These are phyloP conservation scores for Kwoniella sp. DNA, from an alignment of 768 basidiomycete species.

Conservation along the genomic window DNA sequence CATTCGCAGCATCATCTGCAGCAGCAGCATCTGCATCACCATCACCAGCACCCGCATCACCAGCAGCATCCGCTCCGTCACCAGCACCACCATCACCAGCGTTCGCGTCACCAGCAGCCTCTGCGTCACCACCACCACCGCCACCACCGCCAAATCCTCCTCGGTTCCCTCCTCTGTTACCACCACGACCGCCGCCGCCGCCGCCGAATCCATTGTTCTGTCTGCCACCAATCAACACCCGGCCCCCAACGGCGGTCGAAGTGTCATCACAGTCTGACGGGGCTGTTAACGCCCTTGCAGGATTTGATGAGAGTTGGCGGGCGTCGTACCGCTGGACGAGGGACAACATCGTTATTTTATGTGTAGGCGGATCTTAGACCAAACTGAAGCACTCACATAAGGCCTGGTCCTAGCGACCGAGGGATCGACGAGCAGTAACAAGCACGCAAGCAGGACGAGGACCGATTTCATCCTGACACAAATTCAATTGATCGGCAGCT, in stretches of 20 bases:
- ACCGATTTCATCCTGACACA: slow-evolving; percentile 11
- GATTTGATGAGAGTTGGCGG: neutral
- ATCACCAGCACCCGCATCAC: slow-evolving; percentile 3
- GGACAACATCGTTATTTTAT: neutral
- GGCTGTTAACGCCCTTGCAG: neutral
- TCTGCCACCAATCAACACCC: slow-evolving; percentile 8
- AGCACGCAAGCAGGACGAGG: slow-evolving; percentile 7
- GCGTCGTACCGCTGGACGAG: neutral
- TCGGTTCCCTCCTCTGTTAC: neutral
- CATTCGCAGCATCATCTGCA: neutral
- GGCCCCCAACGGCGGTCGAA: neutral
- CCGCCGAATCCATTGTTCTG: slow-evolving; percentile 14
- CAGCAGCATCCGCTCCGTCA: slow-evolving; percentile 6
- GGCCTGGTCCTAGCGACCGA: slow-evolving; percentile 3
- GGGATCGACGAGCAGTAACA: slow-evolving; percentile 3
- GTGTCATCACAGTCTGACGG: neutral
- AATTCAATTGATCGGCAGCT: too few relatives aligned
- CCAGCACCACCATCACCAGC: slow-evolving; percentile 17
- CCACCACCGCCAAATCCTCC: slow-evolving; percentile 6
- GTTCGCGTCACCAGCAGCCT: slow-evolving; percentile 21
- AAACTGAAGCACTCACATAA: slow-evolving; percentile 8
- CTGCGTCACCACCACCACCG: slow-evolving; percentile 25
- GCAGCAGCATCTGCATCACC: slow-evolving; percentile 9
- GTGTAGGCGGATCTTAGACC: neutral
- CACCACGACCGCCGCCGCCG: slow-evolving; percentile 9